Conservation (phyloP, 176 grass and related monocot genomes). For the Neostapfia colusana region DNA sequence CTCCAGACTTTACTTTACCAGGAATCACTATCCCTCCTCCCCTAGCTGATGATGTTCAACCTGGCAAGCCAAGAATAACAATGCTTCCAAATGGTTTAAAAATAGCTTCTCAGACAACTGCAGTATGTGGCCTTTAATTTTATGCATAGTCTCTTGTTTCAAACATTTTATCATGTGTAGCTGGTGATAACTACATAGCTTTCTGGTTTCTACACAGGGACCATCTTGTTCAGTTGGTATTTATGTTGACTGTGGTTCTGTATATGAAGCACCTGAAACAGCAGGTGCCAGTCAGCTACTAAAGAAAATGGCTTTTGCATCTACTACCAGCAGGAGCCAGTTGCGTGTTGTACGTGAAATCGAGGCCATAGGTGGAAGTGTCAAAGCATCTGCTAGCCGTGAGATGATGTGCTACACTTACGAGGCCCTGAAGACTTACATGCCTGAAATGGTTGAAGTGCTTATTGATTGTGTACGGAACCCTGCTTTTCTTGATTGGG, state of each 20-base stretch:
- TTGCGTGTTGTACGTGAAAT: constrained; percentile 88
- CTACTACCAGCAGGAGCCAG: constrained; percentile 81
- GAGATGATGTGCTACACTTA: constrained; percentile 90
- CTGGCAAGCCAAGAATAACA: constrained; percentile 71
- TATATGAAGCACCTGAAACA: constrained; percentile 70
- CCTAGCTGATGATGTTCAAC: constrained; percentile 64
- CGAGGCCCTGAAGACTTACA: constrained; percentile 75
- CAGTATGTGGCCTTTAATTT: constrained; percentile 54
- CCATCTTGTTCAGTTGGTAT: constrained; percentile 77
- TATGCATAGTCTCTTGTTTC: constrained; percentile 21
- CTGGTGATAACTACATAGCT: constrained; percentile 24
- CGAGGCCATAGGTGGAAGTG: constrained; percentile 72
- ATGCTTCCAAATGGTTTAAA: constrained; percentile 79
- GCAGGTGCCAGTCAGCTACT: constrained; percentile 70
- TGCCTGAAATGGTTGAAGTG: constrained; percentile 95
- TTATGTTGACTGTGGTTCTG: constrained; percentile 77
- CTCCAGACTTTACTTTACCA: constrained; percentile 74
- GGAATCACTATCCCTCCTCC: constrained; percentile 66
- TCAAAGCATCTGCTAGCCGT: constrained; percentile 65
- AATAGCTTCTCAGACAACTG: constrained; percentile 78
- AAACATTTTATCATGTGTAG: constrained; percentile 24
- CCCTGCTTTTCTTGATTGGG: constrained; percentile 88
- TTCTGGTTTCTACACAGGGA: constrained; percentile 47
- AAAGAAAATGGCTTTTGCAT: constrained; percentile 75
- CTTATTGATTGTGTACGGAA: constrained; percentile 86